phyloP scores from a whole-genome alignment of 208 protist species.

The Trypanosoma congolense region DNA sequence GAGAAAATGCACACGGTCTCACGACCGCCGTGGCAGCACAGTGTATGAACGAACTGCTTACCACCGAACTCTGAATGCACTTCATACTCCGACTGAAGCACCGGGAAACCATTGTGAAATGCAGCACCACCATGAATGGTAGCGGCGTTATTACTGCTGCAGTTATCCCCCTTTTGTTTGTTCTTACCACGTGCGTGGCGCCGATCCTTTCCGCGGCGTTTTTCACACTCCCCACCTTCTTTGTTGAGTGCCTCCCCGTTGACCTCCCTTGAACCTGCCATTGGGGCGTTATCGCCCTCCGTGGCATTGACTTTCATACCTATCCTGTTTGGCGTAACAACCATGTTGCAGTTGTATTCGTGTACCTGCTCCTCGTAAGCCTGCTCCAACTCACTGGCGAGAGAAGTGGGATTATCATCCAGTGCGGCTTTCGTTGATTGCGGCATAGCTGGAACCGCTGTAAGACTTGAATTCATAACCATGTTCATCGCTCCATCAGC shows the following conservation, averaged over 20 bases:
- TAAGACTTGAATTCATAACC: neutral
- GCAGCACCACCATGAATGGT: neutral
- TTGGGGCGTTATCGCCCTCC: neutral
- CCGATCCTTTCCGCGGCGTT: neutral
- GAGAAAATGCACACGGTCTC: slow-evolving; percentile 18
- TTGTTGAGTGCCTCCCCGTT: slow-evolving; percentile 1
- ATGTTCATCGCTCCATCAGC: neutral
- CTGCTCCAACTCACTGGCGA: slow-evolving; percentile 22
- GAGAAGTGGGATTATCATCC: neutral
- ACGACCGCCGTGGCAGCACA: slow-evolving; percentile 47
- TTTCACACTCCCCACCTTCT: neutral
- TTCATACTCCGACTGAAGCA: neutral
- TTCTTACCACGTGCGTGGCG: neutral
- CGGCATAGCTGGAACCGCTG: slow-evolving; percentile 3
- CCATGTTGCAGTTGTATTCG: neutral
- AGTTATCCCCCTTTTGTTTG: slow-evolving; percentile 1
- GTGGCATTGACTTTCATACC: neutral
- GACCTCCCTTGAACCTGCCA: neutral
- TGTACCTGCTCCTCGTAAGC: slow-evolving; percentile 21
- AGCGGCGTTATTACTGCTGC: neutral
- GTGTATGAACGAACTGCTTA: slow-evolving; percentile 27
- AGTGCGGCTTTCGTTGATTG: neutral
- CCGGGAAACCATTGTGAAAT: neutral
- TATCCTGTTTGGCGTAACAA: slow-evolving; percentile 2
- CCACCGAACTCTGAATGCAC: neutral